Percentiles rank a stretch among this genome's conserved stretches.
Evolutionary conservation across 176 grass and related monocot genomes (phyloP).

Genomic region (Phyllostachys edulis): DNA sequence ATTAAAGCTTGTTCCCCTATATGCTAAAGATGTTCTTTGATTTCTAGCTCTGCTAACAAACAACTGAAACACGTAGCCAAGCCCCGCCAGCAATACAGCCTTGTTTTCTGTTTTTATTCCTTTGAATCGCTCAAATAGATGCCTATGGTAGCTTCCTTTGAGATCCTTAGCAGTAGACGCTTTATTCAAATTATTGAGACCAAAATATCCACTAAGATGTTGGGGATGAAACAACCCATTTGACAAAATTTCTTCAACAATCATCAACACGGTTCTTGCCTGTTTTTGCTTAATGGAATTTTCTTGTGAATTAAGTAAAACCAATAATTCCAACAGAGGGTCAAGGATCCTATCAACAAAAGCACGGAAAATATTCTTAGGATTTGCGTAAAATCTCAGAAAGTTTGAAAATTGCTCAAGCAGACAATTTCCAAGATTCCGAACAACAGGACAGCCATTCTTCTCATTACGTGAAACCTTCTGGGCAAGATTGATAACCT

Average conservation of each 20-base stretch:
- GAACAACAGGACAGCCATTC: constrained; percentile 41
- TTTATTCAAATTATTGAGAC: constrained; percentile 57
- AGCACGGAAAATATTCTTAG: constrained; percentile 81
- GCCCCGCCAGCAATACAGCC: constrained; percentile 72
- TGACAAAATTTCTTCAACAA: constrained; percentile 80
- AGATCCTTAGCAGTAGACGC: constrained; percentile 44
- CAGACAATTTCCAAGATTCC: constrained; percentile 55
- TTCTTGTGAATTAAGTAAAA: constrained; percentile 75
- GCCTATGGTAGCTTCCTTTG: constrained; percentile 88
- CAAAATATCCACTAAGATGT: constrained; percentile 86
- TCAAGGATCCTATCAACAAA: constrained; percentile 81
- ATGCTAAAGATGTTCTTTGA: constrained; percentile 39
- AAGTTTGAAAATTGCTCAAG: constrained; percentile 78
- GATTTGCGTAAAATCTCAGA: constrained; percentile 78
- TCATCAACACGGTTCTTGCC: constrained; percentile 43
- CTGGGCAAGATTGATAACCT: constrained; percentile 65
- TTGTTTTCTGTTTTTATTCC: constrained; percentile 82
- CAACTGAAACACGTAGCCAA: constrained; percentile 80
- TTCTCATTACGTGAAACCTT: constrained; percentile 56
- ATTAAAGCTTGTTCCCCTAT: constrained; percentile 6
- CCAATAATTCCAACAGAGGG: constrained; percentile 69
- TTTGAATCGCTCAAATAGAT: constrained; percentile 79
- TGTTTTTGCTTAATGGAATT: constrained; percentile 42
- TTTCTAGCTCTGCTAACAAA: constrained; percentile 65
- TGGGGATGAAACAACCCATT: constrained; percentile 82